Percentiles rank a stretch among this genome's conserved stretches.
Evolutionary conservation across 2,329 filamentous ascomycete genomes (phyloP).

Genomic region (Aspergillus sp.): DNA sequence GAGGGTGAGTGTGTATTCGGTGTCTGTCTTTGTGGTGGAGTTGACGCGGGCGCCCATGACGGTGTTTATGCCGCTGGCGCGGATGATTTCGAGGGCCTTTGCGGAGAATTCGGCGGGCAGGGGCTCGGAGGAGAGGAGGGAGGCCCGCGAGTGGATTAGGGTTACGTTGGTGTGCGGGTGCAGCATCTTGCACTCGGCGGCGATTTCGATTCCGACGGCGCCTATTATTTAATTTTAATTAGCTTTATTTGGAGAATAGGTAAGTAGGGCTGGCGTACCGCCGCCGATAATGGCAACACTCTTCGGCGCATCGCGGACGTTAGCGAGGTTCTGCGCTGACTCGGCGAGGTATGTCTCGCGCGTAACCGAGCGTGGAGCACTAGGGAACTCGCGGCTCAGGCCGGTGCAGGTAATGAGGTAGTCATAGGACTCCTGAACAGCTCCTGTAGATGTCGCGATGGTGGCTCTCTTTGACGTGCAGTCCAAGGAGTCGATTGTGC

Average conservation of each 20-base stretch:
- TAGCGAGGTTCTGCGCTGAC: slow-evolving; percentile 17
- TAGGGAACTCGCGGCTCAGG: slow-evolving; percentile 67
- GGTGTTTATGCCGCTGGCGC: slow-evolving; percentile 58
- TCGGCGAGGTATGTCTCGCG: slow-evolving; percentile 28
- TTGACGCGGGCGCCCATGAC: slow-evolving; percentile 29
- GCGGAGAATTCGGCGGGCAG: slow-evolving; percentile 66
- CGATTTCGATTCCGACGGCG: slow-evolving; percentile 80
- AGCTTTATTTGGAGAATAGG: background rate
- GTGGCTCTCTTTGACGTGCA: slow-evolving; percentile 59
- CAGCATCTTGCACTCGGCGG: slow-evolving; percentile 70
- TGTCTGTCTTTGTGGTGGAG: slow-evolving; percentile 20
- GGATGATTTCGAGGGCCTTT: slow-evolving; percentile 59
- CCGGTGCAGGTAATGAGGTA: slow-evolving; percentile 74
- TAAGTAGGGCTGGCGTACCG: slow-evolving; percentile 35
- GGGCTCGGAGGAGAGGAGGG: slow-evolving; percentile 70
- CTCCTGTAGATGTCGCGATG: slow-evolving; percentile 49
- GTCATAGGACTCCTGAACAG: slow-evolving; percentile 57
- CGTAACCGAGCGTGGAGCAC: slow-evolving; percentile 64
- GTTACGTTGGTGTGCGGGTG: slow-evolving; percentile 67
- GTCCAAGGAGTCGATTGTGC: slow-evolving; percentile 62
- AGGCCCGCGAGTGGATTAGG: slow-evolving; percentile 69
- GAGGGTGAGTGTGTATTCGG: slow-evolving; percentile 50
- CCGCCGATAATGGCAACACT: slow-evolving; percentile 70
- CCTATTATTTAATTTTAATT: slow-evolving; percentile 38
- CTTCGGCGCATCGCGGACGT: slow-evolving; percentile 49